These are phyloP conservation scores for Phytopythium cucurbitacearum DNA, from an alignment of 352 stramenopile genomes.

Conservation along the genomic window DNA sequence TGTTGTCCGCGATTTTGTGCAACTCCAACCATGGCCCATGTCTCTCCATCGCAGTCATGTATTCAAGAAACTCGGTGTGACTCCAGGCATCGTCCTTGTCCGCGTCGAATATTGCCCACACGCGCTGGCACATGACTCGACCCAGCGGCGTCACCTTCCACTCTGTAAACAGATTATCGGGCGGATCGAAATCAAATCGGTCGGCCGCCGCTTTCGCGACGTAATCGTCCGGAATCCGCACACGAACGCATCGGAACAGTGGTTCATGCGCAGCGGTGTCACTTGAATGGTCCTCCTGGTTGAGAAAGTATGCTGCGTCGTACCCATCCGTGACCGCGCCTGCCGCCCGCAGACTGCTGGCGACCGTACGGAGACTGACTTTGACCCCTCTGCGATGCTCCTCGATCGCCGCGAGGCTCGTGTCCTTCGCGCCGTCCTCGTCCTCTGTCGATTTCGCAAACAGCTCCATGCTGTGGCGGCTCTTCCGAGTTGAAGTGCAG, in stretches of 20 bases:
- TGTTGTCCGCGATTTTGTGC: slow-evolving; percentile 23
- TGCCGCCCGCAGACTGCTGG: slow-evolving; percentile 35
- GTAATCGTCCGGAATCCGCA: slow-evolving; percentile 9
- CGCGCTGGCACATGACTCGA: slow-evolving; percentile 33
- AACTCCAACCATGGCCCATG: slow-evolving; percentile 15
- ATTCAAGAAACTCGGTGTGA: slow-evolving; percentile 60
- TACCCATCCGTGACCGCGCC: slow-evolving; percentile 54
- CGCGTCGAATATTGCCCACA: slow-evolving; percentile 54
- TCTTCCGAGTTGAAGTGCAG: no score
- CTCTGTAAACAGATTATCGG: slow-evolving; percentile 20
- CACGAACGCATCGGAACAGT: slow-evolving; percentile 31
- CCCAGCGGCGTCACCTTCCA: slow-evolving; percentile 43
- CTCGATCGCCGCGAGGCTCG: slow-evolving; percentile 28
- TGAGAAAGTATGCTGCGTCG: slow-evolving; percentile 44
- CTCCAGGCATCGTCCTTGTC: slow-evolving; percentile 51
- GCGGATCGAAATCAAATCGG: slow-evolving; percentile 46
- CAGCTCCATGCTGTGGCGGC: background rate
- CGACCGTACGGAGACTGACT: slow-evolving; percentile 27
- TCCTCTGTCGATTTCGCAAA: background rate
- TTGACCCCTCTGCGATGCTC: slow-evolving; percentile 33
- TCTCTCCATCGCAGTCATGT: slow-evolving; percentile 34
- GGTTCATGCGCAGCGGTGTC: slow-evolving; percentile 12
- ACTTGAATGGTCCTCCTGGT: slow-evolving; percentile 13
- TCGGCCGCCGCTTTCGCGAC: slow-evolving; percentile 14
- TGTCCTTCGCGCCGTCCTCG: slow-evolving; percentile 8